Base-by-base conservation (phyloP, 1,139 yeast species). In the Blastobotrys indianensis region DNA sequence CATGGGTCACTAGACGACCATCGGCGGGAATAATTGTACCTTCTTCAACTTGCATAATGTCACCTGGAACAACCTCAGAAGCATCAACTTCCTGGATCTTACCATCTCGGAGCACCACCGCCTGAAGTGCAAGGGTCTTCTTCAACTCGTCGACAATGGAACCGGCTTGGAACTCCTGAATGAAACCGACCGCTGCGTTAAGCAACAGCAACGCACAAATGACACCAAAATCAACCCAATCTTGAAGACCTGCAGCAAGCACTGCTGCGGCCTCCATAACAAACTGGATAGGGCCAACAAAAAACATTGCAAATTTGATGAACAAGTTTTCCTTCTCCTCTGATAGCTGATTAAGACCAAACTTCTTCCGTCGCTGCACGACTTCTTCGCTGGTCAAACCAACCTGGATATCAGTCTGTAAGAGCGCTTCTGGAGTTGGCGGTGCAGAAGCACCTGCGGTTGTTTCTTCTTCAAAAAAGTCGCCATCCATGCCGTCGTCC, bases 161-260 rank as follows among this genome's bases (percentile, higher is more conserved):
- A 46, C 74, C 74, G 25, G 74, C 65, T 58, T 66, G 94, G 83
- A 76, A 90, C 74, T 90, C 97, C 76, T 90, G 97, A 61, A 87
- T 76, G 81, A 88, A 90, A 79, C 97, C 97, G 68, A 90, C 97
- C 62, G 75, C 74, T 57, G 97, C 97, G 74, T 90, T 90, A 69
- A 90, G 80, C 69, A 83, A 64, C 61, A 90, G 77, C 63, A 90
- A 75, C 70, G 85, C 97, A 72, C 87, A 81, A 66, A 90, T 88
- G 69, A 90, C 97, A 80, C 97, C 97, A 76, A 88, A 88, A 79
- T 88, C 97, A 66, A 90, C 96, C 97, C 97, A 90, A 75, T 88
- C 97, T 74, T 87, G 94, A 65, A 90, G 79, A 84, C 97, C 97
- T 57, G 95, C 95, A 62, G 97, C 97, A 70, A 90, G 78, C 55